phyloP scores from a whole-genome alignment of 768 basidiomycete genomes.

The Lenzites betulinus region DNA sequence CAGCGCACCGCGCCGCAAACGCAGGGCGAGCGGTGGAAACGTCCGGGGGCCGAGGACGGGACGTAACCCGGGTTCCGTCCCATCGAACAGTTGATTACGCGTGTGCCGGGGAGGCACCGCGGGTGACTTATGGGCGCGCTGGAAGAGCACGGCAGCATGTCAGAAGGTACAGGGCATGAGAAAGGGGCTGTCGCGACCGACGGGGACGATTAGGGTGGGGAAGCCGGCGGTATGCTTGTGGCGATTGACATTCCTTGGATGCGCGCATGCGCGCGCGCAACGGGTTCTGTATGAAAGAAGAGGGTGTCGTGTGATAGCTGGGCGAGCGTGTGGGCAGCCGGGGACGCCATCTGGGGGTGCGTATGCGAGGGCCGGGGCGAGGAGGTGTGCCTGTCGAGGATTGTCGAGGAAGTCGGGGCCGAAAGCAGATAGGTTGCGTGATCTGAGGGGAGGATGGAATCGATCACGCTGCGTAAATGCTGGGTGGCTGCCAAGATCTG shows the following conservation, averaged over 20 bases:
- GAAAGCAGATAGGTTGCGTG: constrained; percentile 24
- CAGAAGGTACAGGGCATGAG: constrained; percentile 9
- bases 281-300: constrained; percentile 22
- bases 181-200: not conserved
- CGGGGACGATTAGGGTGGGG: not conserved
- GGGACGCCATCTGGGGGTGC: not conserved
- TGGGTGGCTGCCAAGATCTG: constrained; percentile 22
- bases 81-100: not conserved
- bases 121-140: not conserved
- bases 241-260: constrained; percentile 6
- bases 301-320: constrained; percentile 13
- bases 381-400: not conserved
- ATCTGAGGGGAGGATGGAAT: constrained; percentile 26
- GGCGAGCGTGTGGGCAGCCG: not conserved
- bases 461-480: constrained; percentile 28
- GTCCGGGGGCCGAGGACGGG: not conserved
- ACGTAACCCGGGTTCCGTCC: not conserved
- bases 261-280: constrained; percentile 3
- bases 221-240: constrained; percentile 4
- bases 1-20: not conserved
- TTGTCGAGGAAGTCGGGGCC: constrained; percentile 7
- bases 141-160: constrained; percentile 2
- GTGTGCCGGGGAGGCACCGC: constrained; percentile 2
- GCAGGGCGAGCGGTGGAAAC: not conserved
- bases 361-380: no score